A percentile compares a stretch with the other conserved stretches of the same genome.
phyloP scores from a whole-genome alignment of 2,329 filamentous ascomycete species.

The Phialophora expanda region DNA sequence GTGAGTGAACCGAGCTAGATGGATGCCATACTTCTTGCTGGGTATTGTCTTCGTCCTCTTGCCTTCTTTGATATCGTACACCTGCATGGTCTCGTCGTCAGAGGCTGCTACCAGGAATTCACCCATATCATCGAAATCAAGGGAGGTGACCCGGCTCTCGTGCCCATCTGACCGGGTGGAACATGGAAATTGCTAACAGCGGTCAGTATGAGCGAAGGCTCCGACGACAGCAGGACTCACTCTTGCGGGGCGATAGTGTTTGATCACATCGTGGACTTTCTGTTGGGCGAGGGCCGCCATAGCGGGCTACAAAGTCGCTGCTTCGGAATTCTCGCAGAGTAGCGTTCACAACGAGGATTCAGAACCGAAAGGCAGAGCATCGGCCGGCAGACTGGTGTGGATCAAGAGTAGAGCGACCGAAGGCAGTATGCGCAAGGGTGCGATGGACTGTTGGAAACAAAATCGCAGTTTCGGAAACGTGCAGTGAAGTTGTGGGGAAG shows the following conservation, averaged over 20 bases:
- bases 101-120: constrained; percentile 89
- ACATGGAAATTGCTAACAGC: constrained; percentile 60
- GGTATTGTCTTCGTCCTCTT: constrained; percentile 86
- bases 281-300: constrained; percentile 47
- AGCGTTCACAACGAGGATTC: background rate
- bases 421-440: background rate
- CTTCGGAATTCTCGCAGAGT: background rate
- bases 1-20: constrained; percentile 92
- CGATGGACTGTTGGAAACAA: background rate
- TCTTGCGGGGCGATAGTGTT: constrained; percentile 78
- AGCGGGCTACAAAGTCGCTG: background rate
- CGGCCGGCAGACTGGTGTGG: background rate
- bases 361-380: background rate
- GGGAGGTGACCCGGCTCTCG: constrained; percentile 74
- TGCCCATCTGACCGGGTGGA: constrained; percentile 41
- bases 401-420: background rate
- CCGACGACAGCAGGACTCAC: constrained; percentile 51
- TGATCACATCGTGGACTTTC: constrained; percentile 77
- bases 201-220: constrained; percentile 2
- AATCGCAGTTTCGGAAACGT: constrained; percentile 1
- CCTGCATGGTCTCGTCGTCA: constrained; percentile 92
- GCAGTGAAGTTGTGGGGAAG: background rate
- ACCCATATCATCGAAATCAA: constrained; percentile 96
- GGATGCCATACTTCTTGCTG: constrained; percentile 96
- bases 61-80: constrained; percentile 92